Percentiles rank a stretch among this genome's conserved stretches.
Conservation (phyloP, 176 grass and related monocot species). For the Eragrostis curvula region DNA sequence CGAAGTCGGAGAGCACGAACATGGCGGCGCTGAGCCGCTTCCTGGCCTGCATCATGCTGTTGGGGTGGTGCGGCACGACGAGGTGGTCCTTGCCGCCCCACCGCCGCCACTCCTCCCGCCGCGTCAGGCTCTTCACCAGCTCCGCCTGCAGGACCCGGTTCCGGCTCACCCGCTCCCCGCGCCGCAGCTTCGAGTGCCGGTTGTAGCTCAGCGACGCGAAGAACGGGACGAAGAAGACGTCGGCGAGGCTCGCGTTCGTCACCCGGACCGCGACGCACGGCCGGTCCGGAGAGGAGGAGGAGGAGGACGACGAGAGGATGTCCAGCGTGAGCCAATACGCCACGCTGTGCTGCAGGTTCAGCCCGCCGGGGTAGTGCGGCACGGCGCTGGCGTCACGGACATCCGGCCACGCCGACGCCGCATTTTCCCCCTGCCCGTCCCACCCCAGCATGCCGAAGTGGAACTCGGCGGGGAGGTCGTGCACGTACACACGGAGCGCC, state of each 20-base stretch:
- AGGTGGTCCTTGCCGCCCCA: slow-evolving; percentile 72
- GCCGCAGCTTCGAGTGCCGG: slow-evolving; percentile 64
- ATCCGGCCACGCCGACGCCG: slow-evolving; percentile 65
- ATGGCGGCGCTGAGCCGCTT: slow-evolving; percentile 67
- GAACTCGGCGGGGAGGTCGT: slow-evolving; percentile 76
- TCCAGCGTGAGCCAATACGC: slow-evolving; percentile 87
- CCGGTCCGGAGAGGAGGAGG: slow-evolving; percentile 13
- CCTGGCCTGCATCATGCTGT: slow-evolving; percentile 81
- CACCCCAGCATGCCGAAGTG: slow-evolving; percentile 88
- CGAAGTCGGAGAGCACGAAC: slow-evolving; percentile 82
- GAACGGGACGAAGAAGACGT: slow-evolving; percentile 87
- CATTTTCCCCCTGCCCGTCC: slow-evolving; percentile 47
- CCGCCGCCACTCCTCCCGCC: slow-evolving; percentile 60
- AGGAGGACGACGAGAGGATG: slow-evolving; percentile 70
- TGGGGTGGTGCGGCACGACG: slow-evolving; percentile 86
- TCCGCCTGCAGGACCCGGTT: slow-evolving; percentile 66
- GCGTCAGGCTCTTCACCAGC: slow-evolving; percentile 64
- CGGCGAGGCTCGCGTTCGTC: slow-evolving; percentile 63
- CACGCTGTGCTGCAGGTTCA: slow-evolving; percentile 95
- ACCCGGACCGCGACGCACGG: slow-evolving; percentile 68
- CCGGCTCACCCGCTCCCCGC: slow-evolving; percentile 48
- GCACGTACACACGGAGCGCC: slow-evolving; percentile 66
- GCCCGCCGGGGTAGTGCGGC: slow-evolving; percentile 77
- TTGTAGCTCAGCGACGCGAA: slow-evolving; percentile 95
- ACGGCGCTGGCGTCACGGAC: slow-evolving; percentile 45